A percentile compares a stretch with the other conserved stretches of the same genome.
Evolutionary conservation across 169 alveolate species (phyloP).

Genomic region (Cryptosporidium parvum): DNA sequence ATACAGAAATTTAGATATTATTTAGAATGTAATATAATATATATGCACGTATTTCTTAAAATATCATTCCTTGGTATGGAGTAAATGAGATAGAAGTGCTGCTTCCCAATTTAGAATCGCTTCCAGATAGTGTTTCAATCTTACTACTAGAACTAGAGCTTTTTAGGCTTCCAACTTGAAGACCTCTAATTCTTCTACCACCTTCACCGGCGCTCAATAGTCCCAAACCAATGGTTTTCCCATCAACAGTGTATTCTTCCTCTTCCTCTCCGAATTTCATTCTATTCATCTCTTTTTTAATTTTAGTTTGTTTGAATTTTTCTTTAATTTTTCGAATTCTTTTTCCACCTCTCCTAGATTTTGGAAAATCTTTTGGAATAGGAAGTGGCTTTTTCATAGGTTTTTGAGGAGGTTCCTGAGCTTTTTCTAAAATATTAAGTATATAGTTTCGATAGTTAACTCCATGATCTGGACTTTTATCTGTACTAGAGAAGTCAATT

Average conservation of each 20-base stretch:
- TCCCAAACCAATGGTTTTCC: slow-evolving; percentile 64
- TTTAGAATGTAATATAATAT: not conserved
- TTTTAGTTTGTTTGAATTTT: slow-evolving; percentile 85
- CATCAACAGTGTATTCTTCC: slow-evolving; percentile 84
- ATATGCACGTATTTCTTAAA: not conserved
- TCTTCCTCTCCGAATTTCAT: slow-evolving; percentile 88
- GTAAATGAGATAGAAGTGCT: slow-evolving; percentile 55
- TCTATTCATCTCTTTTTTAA: slow-evolving; percentile 86
- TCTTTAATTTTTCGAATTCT: slow-evolving; percentile 88
- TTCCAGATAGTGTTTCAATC: not conserved
- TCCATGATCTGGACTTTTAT: slow-evolving; percentile 82
- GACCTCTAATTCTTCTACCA: slow-evolving; percentile 11
- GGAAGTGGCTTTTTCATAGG: slow-evolving; percentile 89
- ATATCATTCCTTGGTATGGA: slow-evolving; percentile 74
- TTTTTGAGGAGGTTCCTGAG: slow-evolving; percentile 87
- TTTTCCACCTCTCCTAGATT: slow-evolving; percentile 88
- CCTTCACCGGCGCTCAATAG: slow-evolving; percentile 6
- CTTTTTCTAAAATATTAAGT: slow-evolving; percentile 60
- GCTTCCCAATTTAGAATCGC: slow-evolving; percentile 20
- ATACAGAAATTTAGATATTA: too few relatives aligned
- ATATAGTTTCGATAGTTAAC: slow-evolving; percentile 71
- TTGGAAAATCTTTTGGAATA: slow-evolving; percentile 86
- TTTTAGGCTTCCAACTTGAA: not conserved
- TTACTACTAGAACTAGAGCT: not conserved
- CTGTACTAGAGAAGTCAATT: slow-evolving; percentile 84